Evolutionary conservation across 192 early-diverging fungal species (phyloP).

Genomic region (Podila epigama): DNA sequence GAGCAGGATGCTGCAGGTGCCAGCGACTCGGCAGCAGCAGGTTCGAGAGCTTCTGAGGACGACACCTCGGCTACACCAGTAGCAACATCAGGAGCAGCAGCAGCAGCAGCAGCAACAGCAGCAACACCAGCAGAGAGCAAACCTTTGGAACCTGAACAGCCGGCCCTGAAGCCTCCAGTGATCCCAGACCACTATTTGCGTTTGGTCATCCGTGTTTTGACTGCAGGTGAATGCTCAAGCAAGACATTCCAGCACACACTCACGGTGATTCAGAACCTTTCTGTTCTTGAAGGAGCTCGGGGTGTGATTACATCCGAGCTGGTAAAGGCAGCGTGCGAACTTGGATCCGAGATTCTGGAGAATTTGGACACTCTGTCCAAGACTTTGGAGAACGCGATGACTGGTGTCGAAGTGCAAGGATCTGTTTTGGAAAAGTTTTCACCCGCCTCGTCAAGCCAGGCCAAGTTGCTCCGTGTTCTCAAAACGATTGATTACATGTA

Average conservation of each 20-base stretch:
- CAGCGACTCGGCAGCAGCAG: too few relatives aligned
- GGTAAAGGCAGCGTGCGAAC: constrained; percentile 68
- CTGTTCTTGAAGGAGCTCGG: constrained; percentile 68
- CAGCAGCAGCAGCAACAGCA: background rate
- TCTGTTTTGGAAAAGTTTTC: constrained; percentile 82
- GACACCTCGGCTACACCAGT: constrained; percentile 10
- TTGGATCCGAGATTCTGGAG: constrained; percentile 69
- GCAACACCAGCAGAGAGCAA: constrained; percentile 28
- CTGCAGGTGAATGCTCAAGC: constrained; percentile 88
- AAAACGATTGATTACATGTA: constrained; percentile 95
- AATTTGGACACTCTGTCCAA: constrained; percentile 74
- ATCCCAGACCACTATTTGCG: constrained; percentile 87
- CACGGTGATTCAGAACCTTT: constrained; percentile 88
- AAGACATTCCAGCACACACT: constrained; percentile 95
- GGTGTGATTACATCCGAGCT: constrained; percentile 87
- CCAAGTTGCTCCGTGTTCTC: constrained; percentile 90
- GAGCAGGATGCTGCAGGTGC: too few relatives aligned
- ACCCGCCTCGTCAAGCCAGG: constrained; percentile 85
- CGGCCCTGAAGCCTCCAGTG: constrained; percentile 71
- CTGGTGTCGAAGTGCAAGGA: constrained; percentile 76
- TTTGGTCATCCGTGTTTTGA: constrained; percentile 89
- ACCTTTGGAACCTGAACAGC: constrained; percentile 19
- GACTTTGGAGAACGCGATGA: constrained; percentile 61
- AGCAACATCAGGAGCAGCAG: background rate
- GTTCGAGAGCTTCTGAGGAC: too few relatives aligned